Percentiles rank a stretch among this genome's conserved stretches.
Evolutionary conservation across 1,139 yeast genomes (phyloP).

Genomic region (Pichia sp.): DNA sequence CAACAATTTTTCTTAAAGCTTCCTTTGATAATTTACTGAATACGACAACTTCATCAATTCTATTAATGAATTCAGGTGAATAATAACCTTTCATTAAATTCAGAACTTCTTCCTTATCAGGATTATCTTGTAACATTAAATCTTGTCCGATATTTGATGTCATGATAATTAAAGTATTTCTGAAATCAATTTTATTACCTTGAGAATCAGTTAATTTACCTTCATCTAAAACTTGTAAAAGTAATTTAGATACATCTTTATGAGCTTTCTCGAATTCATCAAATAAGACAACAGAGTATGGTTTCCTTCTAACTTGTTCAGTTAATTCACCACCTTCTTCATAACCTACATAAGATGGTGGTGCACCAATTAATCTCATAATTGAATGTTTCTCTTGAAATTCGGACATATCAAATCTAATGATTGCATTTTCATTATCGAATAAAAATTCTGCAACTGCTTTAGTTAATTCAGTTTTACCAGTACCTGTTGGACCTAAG

Average conservation of each 20-base stretch:
- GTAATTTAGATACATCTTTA: constrained; percentile 80
- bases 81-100: constrained; percentile 64
- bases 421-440: constrained; percentile 77
- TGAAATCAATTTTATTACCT: constrained; percentile 89
- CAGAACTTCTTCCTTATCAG: constrained; percentile 47
- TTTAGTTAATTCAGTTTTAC: constrained; percentile 92
- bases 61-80: constrained; percentile 91
- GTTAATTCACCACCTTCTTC: constrained; percentile 95
- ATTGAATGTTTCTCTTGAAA: constrained; percentile 92
- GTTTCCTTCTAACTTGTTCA: constrained; percentile 91
- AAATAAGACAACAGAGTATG: constrained; percentile 84
- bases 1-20: constrained; percentile 72
- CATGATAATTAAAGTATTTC: constrained; percentile 93
- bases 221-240: constrained; percentile 89
- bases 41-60: constrained; percentile 84
- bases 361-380: constrained; percentile 89
- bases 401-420: constrained; percentile 95
- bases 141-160: constrained; percentile 97
- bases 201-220: constrained; percentile 92
- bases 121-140: constrained; percentile 61
- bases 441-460: constrained; percentile 86
- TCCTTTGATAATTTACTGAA: constrained; percentile 79
- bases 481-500: constrained; percentile 97
- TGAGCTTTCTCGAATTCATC: constrained; percentile 98
- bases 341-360: constrained; percentile 96